Evolutionary conservation across 1,284 basidiomycete genomes (phyloP), one percentile per base, ranked within the genome.

Genomic region (Vanrija pseudolonga): DNA sequence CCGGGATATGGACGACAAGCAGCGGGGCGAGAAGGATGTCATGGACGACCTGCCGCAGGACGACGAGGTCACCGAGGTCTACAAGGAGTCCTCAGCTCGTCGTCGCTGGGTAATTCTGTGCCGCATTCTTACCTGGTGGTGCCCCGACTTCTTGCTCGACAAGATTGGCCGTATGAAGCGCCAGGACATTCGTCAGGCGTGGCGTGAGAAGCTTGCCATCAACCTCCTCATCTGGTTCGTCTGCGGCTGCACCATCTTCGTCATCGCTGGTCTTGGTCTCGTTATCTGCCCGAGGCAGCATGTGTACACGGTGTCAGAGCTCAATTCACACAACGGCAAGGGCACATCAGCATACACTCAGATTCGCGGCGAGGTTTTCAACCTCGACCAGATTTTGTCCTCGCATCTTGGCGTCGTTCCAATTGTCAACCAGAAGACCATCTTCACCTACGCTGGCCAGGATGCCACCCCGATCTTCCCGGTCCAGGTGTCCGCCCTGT

Each of bases 211-310:
- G 78, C 81, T 98, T 1, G 90, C 94, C 4, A 84, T 98, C 74
- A 98, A 98, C 77, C 77, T 96, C 58, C 82, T 98, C 76, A 98
- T 98, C 68, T 98, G 94, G 94, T 87, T 97, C 70, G 81, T 90
- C 50, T 98, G 93, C 68, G 85, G 76, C 20, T 85, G 84, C 65
- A 87, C 92, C 3, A 82, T 95, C 54, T 98, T 98, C 74, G 88
- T 98, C 68, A 95, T 98, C 66, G 90, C 89, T 11, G 78, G 95
- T 45, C 81, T 98, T 32, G 92, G 91, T 26, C 78, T 83, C 54
- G 73, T 98, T 57, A 97, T 98, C 76, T 98, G 96, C 71, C 95
- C 94, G 2, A 90, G 86, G 60, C 86, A 97, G 71, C 88, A 97
- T 71, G 88, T 98, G 55, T 98, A 86, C 81, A 90, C 85, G 61